Conservation (phyloP, 345 rosid genomes). For the Gossypium herbaceum region DNA sequence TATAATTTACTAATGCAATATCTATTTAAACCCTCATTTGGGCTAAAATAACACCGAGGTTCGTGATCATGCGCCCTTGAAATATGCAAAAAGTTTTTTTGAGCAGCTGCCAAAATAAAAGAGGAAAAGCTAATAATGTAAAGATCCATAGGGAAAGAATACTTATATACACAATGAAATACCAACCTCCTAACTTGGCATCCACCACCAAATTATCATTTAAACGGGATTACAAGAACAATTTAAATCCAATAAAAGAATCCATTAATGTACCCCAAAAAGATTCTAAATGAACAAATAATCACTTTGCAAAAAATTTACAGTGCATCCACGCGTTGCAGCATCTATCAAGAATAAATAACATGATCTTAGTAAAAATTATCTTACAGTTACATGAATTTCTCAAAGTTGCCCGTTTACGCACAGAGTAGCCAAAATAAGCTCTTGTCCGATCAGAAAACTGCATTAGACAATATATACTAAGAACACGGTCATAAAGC, state of each 20-base stretch:
- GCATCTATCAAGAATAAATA: background rate
- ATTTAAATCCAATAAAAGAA: background rate
- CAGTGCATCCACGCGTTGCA: background rate
- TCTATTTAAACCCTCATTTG: slow-evolving; percentile 26
- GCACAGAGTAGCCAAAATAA: slow-evolving; percentile 20
- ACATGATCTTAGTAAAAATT: slow-evolving; percentile 7
- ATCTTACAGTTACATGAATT: slow-evolving; percentile 43
- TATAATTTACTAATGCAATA: slow-evolving; percentile 27
- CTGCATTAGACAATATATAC: slow-evolving; percentile 34
- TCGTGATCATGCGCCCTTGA: slow-evolving; percentile 28
- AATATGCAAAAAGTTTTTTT: slow-evolving; percentile 23
- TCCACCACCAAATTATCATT: background rate
- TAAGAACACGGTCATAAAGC: slow-evolving; percentile 6
- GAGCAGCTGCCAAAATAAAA: slow-evolving; percentile 33
- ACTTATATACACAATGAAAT: background rate
- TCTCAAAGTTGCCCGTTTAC: slow-evolving; percentile 21
- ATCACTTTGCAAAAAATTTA: background rate
- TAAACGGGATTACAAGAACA: background rate
- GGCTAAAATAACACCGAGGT: slow-evolving; percentile 22
- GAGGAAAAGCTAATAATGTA: slow-evolving; percentile 7
- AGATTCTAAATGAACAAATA: background rate
- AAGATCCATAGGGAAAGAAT: background rate
- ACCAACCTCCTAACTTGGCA: background rate
- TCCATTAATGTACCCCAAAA: background rate
- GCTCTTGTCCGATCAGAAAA: slow-evolving; percentile 25